phyloP scores from a whole-genome alignment of 495 filamentous ascomycete genomes.

The Penicillium waksmanii region DNA sequence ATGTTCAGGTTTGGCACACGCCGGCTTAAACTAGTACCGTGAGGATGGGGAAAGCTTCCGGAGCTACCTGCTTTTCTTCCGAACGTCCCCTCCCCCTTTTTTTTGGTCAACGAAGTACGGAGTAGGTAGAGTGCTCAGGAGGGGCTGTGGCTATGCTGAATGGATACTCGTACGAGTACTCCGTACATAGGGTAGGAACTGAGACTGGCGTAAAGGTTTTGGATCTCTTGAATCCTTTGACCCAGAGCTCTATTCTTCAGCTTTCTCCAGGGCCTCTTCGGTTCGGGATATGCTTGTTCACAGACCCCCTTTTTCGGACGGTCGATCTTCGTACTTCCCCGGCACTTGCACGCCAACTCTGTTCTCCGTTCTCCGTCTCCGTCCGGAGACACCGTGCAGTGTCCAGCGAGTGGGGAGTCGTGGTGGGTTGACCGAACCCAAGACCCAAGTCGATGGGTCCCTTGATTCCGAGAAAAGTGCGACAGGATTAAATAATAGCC shows the following conservation, averaged over 20 bases:
- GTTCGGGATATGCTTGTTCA: neutral
- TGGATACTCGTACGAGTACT: too few species aligned
- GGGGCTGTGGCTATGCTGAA: slow-evolving; percentile 3
- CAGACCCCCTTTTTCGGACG: neutral
- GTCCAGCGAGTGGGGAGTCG: neutral
- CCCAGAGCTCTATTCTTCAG: too few species aligned
- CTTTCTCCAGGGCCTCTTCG: too few species aligned
- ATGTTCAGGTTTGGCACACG: neutral
- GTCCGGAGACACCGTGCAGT: neutral
- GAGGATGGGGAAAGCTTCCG: slow-evolving; percentile 21
- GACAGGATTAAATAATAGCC: slow-evolving; percentile 13
- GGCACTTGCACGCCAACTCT: neutral
- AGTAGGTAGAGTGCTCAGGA: too few species aligned
- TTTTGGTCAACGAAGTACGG: neutral
- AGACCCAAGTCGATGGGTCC: slow-evolving; percentile 4
- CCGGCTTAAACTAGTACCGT: neutral
- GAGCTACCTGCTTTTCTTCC: slow-evolving; percentile 15
- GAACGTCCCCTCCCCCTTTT: slow-evolving; percentile 12
- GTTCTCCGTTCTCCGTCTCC: neutral
- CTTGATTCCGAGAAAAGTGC: neutral
- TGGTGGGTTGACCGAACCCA: slow-evolving; percentile 1
- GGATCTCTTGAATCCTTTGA: neutral
- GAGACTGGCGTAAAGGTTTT: neutral
- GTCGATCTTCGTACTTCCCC: neutral
- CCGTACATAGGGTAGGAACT: neutral